Evolutionary conservation across 176 grass and related monocot genomes (phyloP).

Genomic region (Hyparrhenia diplandra): DNA sequence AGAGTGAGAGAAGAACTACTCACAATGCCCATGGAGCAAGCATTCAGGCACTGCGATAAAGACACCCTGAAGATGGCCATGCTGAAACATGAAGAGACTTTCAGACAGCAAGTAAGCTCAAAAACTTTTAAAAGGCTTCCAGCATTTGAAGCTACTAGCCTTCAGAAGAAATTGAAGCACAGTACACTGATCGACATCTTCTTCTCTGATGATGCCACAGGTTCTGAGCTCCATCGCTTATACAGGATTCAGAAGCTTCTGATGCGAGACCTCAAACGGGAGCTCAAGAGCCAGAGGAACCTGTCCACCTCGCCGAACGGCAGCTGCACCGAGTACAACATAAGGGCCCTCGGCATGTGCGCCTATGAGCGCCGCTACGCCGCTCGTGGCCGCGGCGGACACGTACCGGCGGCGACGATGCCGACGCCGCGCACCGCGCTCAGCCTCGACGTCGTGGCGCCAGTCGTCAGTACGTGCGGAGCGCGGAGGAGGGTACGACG

Average conservation of each 20-base stretch:
- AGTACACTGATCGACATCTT: background rate
- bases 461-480: conserved; percentile 52
- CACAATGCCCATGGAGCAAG: conserved; percentile 51
- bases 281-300: conserved; percentile 42
- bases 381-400: conserved; percentile 20
- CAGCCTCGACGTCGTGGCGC: conserved; percentile 39
- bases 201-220: conserved; percentile 8
- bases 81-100: conserved; percentile 83
- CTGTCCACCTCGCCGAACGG: conserved; percentile 28
- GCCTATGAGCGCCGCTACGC: conserved; percentile 36
- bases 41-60: conserved; percentile 42
- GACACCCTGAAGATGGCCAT: conserved; percentile 67
- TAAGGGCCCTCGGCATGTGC: background rate
- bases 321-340: conserved; percentile 14
- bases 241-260: conserved; percentile 81
- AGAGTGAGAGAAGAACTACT: background rate
- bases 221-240: conserved; percentile 73
- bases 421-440: conserved; percentile 33
- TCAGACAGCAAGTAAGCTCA: conserved; percentile 60
- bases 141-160: background rate
- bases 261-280: conserved; percentile 62
- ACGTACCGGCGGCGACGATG: background rate
- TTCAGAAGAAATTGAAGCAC: background rate
- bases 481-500: conserved; percentile 19
- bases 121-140: background rate